Percentiles rank a stretch among this genome's conserved stretches.
Conservation (phyloP, 306 rosid genomes). For the Trifolium repens region DNA sequence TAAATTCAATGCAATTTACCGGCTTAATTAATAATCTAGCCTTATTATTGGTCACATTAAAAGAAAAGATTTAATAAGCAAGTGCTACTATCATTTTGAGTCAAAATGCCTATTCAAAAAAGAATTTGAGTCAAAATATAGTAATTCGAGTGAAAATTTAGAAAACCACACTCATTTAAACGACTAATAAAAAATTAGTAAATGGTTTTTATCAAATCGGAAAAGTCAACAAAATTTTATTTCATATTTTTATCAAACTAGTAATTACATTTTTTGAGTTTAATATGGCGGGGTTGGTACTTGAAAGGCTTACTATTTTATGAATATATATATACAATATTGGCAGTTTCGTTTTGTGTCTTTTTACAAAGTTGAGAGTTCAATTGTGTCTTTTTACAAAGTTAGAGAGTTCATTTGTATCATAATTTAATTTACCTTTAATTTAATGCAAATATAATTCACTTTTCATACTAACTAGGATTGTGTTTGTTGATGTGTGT, state of each 20-base stretch:
- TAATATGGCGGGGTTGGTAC: background rate
- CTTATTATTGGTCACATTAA: background rate
- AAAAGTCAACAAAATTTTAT: background rate
- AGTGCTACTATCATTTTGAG: background rate
- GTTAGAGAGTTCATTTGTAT: conserved; percentile 1
- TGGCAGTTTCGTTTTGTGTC: background rate
- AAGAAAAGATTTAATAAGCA: too few species aligned
- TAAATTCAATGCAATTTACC: too few species aligned
- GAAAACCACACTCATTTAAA: background rate
- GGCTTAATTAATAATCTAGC: background rate
- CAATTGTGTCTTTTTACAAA: background rate
- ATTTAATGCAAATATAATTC: background rate
- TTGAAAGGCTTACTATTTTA: background rate
- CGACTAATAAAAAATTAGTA: background rate
- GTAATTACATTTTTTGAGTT: background rate
- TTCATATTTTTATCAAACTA: background rate
- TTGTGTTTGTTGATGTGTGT: conserved; percentile 4
- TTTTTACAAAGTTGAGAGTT: background rate
- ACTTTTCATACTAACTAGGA: background rate
- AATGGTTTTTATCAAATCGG: background rate
- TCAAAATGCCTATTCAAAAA: too few species aligned
- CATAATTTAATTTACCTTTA: too few species aligned
- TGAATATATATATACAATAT: background rate
- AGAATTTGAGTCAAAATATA: background rate
- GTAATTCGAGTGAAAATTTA: conserved; percentile 1